Conservation (phyloP, 331 rosid genomes). For the Cydonia oblonga region DNA sequence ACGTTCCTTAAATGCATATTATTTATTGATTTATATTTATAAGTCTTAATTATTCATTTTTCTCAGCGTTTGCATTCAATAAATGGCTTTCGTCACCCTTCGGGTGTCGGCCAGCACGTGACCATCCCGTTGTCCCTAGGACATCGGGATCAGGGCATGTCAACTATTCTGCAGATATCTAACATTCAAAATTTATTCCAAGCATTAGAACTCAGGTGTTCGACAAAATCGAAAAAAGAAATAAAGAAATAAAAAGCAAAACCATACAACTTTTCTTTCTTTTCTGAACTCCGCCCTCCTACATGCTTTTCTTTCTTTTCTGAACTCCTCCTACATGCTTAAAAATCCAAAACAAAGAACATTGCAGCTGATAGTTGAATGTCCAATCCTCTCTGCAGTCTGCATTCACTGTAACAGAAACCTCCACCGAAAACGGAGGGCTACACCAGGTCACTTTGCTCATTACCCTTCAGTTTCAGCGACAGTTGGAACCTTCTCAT, state of each 20-base stretch:
- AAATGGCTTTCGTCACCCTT: too few species aligned
- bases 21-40: too few species aligned
- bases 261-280: neutral
- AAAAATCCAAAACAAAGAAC: neutral
- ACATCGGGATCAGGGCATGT: too few species aligned
- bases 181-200: neutral
- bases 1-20: too few species aligned
- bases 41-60: too few species aligned
- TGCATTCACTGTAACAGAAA: neutral
- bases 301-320: too few species aligned
- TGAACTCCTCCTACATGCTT: neutral
- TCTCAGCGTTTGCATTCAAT: too few species aligned
- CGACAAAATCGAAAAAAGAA: neutral
- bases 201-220: neutral
- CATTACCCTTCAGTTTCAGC: constrained; percentile 1
- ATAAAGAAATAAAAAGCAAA: neutral
- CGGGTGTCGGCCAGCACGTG: too few species aligned
- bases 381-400: neutral
- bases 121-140: too few species aligned
- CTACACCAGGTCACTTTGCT: neutral
- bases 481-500: constrained; percentile 24
- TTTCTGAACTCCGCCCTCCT: too few species aligned
- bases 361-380: neutral
- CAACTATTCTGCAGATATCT: neutral
- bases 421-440: neutral